Base-by-base conservation (phyloP, 176 grass and related monocot species). In the Oryza meridionalis region DNA sequence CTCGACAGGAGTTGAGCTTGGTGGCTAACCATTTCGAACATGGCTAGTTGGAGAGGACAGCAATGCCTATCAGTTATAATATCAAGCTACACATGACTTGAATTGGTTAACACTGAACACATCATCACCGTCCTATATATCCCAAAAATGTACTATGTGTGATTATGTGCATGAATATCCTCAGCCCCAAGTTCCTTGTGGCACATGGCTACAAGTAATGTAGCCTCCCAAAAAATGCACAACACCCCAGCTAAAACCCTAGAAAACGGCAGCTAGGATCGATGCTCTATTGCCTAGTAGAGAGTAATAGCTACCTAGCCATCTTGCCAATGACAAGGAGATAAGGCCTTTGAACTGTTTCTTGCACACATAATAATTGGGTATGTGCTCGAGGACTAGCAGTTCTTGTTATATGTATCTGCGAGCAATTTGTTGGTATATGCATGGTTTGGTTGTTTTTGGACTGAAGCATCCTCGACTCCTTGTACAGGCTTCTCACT, bases 1-100 rank as follows among this genome's bases (percentile, higher is more conserved):
- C 62, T 74, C 42, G 47, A 74, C 88, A 90, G 73, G 67, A 90
- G 68, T 61, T 74, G 68, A 74, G 74, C 74, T 83, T 29, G 45
- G 25, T 86, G n/a, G 83, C 73, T 68, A 66, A 24, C 73, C 62
- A 73, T 69, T 74, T 59, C 29, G 69, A 79, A 73, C 51, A 79
- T 86, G 47, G 49, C 67, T 55, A 90, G 65, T 75, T 32, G 38
- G 61, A 79, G 61, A 83, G 70, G 84, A 83, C 59, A 86, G 27
- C 37, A 15, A 11, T 7, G 14, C 17, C 45, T 27, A 68, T 1
- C 24, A 45, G 26, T 45, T 46, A 35, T 35, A 13, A 65, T 22
- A 46, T 59, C 35, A 29, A 68, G 53, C 11, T 44, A 43, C 33
- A n/a, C 46, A 75, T 75, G 70, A 68, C 44, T 81, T 81, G 70